Conservation (phyloP, 2,329 filamentous ascomycete genomes). For the Phialophora chinensis region DNA sequence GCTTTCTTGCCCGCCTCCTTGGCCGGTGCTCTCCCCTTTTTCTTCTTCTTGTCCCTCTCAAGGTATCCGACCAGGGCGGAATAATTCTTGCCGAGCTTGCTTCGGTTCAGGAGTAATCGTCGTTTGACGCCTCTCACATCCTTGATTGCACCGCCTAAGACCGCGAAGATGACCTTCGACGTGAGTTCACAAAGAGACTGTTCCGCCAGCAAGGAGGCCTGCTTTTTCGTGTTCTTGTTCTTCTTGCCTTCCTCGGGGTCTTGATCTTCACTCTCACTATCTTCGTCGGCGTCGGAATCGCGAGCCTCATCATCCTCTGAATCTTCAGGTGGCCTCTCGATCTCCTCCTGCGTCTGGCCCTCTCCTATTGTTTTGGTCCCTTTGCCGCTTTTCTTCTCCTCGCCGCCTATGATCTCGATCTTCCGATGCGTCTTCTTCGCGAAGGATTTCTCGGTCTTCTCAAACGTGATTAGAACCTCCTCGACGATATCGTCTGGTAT, state of each 20-base stretch:
- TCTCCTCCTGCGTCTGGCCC: constrained; percentile 33
- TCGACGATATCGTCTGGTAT: constrained; percentile 67
- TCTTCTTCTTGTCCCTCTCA: constrained; percentile 69
- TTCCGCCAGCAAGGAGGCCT: constrained; percentile 76
- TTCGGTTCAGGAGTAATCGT: constrained; percentile 78
- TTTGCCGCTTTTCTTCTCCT: constrained; percentile 18
- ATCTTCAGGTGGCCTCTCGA: constrained; percentile 44
- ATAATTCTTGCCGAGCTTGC: constrained; percentile 81
- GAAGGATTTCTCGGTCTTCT: constrained; percentile 74
- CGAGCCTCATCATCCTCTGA: constrained; percentile 62
- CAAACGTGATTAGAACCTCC: constrained; percentile 77
- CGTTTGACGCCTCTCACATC: constrained; percentile 68
- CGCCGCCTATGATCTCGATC: constrained; percentile 37
- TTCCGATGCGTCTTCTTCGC: constrained; percentile 67
- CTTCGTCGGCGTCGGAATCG: constrained; percentile 73
- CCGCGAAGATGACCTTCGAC: constrained; percentile 80
- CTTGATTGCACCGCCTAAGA: constrained; percentile 78
- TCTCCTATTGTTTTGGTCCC: constrained; percentile 15
- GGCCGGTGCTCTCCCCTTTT: neutral
- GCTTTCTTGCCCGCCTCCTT: constrained; percentile 38
- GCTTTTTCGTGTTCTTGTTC: constrained; percentile 56
- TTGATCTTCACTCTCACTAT: constrained; percentile 69
- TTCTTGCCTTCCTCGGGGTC: constrained; percentile 33
- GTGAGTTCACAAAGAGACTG: constrained; percentile 84
- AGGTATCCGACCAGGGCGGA: constrained; percentile 82